Evolutionary conservation across 2,329 filamentous ascomycete species (phyloP), one percentile per base, ranked within the genome.

Genomic region (Dothideomycetidae sp.): DNA sequence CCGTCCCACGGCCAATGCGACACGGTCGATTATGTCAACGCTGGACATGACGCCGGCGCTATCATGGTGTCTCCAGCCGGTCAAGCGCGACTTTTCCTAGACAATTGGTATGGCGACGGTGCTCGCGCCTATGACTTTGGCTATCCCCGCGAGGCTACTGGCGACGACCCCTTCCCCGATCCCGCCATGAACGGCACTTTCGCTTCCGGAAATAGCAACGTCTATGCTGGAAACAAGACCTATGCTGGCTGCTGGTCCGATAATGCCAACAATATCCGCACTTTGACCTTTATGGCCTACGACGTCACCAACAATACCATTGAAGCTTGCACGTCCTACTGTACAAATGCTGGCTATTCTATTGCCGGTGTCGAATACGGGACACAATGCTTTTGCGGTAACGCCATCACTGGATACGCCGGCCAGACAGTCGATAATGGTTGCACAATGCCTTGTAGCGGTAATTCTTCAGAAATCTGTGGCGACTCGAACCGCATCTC

Each of bases 181-280:
- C 55, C 54, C 9, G 39, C 40, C 10, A 44, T 50, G 5, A 49
- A 49, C 36, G 39, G 29, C 13, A 50, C 46, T 2, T 19, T 46
- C 2, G 29, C 42, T 2, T 36, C 43, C 4, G 37, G 42, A 19
- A 47, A 55, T 41, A 50, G 49, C 36, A 50, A 49, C 23, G 49
- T 50, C 0, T 58, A 57, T 31, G 46, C 50, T 12, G 52, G 54
- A 5, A 51, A 52, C 37, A 53, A 58, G 53, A 57, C 51, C 2
- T 57, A 55, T 41, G 47, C 43, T n/a, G 57, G 57, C 10, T 60
- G 57, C 47, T 60, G 48, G 43, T 50, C 49, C 5, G 55, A 59
- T 35, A 43, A 47, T 13, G 30, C 18, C n/a, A 14, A 29, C 9
- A 45, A 32, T 12, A 43, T 48, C 0, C 40, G 42, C 12, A 44